A percentile compares a stretch with the other conserved stretches of the same genome.
These are phyloP conservation scores for Metarhizium robertsii DNA, from an alignment of 2,329 filamentous ascomycete genomes.

Conservation along the genomic window DNA sequence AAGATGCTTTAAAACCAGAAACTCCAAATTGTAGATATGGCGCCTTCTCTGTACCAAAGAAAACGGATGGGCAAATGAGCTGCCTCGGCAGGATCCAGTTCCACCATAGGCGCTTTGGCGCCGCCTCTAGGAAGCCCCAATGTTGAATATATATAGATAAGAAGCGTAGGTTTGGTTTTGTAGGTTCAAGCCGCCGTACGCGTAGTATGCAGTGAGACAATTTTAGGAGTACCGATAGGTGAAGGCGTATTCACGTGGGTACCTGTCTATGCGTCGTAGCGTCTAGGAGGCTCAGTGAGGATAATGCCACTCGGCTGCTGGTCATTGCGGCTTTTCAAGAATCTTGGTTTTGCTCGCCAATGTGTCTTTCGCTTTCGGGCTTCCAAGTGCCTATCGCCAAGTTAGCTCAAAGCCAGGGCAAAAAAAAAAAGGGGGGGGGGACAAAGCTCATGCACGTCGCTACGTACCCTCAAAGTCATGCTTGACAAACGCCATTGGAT, in stretches of 20 bases:
- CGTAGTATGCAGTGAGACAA: no score
- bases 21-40: neutral
- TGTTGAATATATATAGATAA: neutral
- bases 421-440: neutral
- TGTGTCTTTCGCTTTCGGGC: slow-evolving; percentile 60
- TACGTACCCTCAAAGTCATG: slow-evolving; percentile 85
- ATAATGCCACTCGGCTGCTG: no score
- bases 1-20: neutral
- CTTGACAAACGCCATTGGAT: slow-evolving; percentile 95
- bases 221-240: no score
- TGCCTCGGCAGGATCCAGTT: neutral
- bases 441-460: neutral
- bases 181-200: neutral
- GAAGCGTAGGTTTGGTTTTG: neutral
- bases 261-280: no score
- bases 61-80: neutral
- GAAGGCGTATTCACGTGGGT: no score
- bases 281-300: no score
- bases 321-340: slow-evolving; percentile 3
- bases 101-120: neutral
- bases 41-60: neutral
- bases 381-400: slow-evolving; percentile 59
- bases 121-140: neutral
- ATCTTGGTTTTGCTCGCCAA: slow-evolving; percentile 38
- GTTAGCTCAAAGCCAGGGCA: neutral